Evolutionary conservation across 257 asterid species (phyloP).

Genomic region (Solanum bulbocastanum): DNA sequence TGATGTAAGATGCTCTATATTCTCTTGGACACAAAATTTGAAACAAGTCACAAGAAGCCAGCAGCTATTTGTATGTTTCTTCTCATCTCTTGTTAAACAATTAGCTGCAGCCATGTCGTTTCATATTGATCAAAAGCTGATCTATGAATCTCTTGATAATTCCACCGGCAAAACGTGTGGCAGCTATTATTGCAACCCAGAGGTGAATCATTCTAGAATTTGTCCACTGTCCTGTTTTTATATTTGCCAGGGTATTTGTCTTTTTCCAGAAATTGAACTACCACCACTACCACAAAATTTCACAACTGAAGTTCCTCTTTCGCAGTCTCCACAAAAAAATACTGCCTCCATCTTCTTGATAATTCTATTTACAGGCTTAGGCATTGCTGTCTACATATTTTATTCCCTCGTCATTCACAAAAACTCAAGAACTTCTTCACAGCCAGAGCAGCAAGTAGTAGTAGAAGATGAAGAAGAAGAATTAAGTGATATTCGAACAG

Average conservation of each 20-base stretch:
- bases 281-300: conserved; percentile 4
- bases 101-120: conserved; percentile 23
- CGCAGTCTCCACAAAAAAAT: not conserved
- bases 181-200: not conserved
- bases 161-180: not conserved
- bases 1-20: not conserved
- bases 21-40: not conserved
- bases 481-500: conserved; percentile 35
- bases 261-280: not conserved
- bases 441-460: not conserved
- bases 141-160: conserved; percentile 5
- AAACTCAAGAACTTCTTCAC: not conserved
- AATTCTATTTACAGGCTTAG: conserved; percentile 22
- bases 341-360: conserved; percentile 21
- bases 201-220: not conserved
- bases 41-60: not conserved
- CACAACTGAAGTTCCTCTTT: not conserved
- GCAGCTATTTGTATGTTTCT: not conserved
- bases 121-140: conserved; percentile 17
- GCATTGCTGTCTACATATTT: conserved; percentile 23
- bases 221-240: conserved; percentile 15
- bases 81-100: not conserved
- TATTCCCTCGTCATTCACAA: conserved; percentile 31
- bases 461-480: not conserved
- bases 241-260: conserved; percentile 15